Evolutionary conservation across 2,329 filamentous ascomycete species (phyloP).

Genomic region (Talaromyces sp.): DNA sequence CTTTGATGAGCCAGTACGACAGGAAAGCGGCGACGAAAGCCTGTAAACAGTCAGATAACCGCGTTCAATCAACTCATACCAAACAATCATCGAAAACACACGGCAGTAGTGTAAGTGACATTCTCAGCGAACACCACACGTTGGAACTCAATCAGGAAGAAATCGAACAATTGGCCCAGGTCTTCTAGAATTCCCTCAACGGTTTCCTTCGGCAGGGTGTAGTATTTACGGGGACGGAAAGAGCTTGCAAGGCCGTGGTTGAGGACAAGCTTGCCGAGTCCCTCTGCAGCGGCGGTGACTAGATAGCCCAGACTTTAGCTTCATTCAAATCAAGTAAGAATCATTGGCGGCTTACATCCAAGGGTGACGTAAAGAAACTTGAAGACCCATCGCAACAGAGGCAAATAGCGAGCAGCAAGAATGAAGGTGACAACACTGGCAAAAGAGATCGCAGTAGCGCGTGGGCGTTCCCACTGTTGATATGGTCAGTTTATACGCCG

Average conservation of each 20-base stretch:
- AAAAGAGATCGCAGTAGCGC: constrained; percentile 58
- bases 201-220: constrained; percentile 59
- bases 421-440: constrained; percentile 53
- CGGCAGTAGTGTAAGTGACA: constrained; percentile 53
- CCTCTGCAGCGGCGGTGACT: constrained; percentile 52
- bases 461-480: constrained; percentile 58
- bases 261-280: constrained; percentile 51
- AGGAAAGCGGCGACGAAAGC: constrained; percentile 55
- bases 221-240: constrained; percentile 60
- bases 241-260: constrained; percentile 56
- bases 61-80: constrained; percentile 2
- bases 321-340: not conserved
- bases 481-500: constrained; percentile 5
- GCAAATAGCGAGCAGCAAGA: constrained; percentile 59
- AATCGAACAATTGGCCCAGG: constrained; percentile 60
- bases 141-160: constrained; percentile 64
- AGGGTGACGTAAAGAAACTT: constrained; percentile 56
- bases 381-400: constrained; percentile 57
- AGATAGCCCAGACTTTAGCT: constrained; percentile 23
- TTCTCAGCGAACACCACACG: constrained; percentile 63
- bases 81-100: constrained; percentile 44
- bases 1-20: constrained; percentile 61
- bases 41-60: constrained; percentile 29
- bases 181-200: constrained; percentile 58
- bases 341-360: constrained; percentile 43